phyloP scores from a whole-genome alignment of 2,329 filamentous ascomycete genomes.

The Ustulina deusta region DNA sequence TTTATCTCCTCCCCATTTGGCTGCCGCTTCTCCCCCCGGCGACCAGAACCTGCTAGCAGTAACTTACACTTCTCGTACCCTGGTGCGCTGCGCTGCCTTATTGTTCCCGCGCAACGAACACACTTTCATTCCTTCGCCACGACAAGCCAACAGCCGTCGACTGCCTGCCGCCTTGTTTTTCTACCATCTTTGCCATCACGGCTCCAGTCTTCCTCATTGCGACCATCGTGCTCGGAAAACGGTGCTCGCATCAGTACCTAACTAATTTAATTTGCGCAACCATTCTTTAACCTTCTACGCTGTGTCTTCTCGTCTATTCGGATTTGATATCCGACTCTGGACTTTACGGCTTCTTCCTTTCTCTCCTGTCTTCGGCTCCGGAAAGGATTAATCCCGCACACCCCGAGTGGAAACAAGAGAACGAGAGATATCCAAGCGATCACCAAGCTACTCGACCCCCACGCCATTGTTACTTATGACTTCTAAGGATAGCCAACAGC shows the following conservation, averaged over 20 bases:
- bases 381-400: constrained; percentile 39
- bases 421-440: constrained; percentile 15
- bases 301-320: constrained; percentile 40
- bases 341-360: constrained; percentile 40
- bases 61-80: constrained; percentile 18
- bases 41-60: constrained; percentile 33
- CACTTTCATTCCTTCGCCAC: constrained; percentile 39
- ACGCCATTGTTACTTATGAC: constrained; percentile 65
- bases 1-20: constrained; percentile 22
- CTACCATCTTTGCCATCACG: constrained; percentile 29
- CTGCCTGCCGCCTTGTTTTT: constrained; percentile 37
- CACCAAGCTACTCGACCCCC: constrained; percentile 29
- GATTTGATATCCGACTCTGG: constrained; percentile 50
- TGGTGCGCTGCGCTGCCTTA: constrained; percentile 30
- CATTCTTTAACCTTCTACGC: constrained; percentile 41
- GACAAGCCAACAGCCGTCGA: constrained; percentile 40
- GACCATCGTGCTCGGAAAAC: constrained; percentile 26
- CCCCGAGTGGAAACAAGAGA: constrained; percentile 37
- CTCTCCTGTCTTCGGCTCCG: constrained; percentile 35
- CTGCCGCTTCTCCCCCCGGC: constrained; percentile 24
- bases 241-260: constrained; percentile 30
- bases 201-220: constrained; percentile 27
- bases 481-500: constrained; percentile 69
- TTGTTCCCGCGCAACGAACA: constrained; percentile 41
- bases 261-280: constrained; percentile 41